These are phyloP conservation scores for Protomyces inundatus DNA, from an alignment of 1,139 yeast species.

Conservation along the genomic window DNA sequence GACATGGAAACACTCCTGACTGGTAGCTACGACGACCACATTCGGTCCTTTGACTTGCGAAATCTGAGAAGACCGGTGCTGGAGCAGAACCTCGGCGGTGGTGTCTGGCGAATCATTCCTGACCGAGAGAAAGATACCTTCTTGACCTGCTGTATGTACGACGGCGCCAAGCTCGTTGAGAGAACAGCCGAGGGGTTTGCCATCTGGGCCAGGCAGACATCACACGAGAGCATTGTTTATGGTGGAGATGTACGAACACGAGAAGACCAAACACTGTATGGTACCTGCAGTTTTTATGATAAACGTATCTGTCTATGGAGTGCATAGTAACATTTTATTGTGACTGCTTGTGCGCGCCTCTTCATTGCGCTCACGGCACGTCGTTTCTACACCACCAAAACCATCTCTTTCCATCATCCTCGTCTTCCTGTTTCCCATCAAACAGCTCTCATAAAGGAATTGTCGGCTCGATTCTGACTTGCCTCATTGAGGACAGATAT, in stretches of 20 bases:
- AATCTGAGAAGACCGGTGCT: constrained; percentile 3
- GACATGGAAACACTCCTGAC: constrained; percentile 5
- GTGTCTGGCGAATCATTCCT: constrained; percentile 27
- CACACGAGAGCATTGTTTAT: constrained; percentile 26
- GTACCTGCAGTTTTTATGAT: constrained; percentile 27
- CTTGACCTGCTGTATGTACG: constrained; percentile 25
- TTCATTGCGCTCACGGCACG: no score
- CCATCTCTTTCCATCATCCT: no score
- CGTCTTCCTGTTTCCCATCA: no score
- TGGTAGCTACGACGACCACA: constrained; percentile 26
- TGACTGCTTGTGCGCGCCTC: neutral
- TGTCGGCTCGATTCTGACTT: no score
- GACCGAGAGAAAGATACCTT: neutral
- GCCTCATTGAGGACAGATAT: no score
- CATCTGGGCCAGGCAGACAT: neutral
- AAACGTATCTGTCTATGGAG: constrained; percentile 23
- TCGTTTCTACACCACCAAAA: no score
- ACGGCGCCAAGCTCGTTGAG: constrained; percentile 25
- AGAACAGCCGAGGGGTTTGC: neutral
- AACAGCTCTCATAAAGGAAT: no score
- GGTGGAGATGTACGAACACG: constrained; percentile 17
- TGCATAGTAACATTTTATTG: neutral
- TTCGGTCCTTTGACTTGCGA: constrained; percentile 23
- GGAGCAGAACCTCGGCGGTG: constrained; percentile 23
- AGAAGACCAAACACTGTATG: neutral